Conservation (phyloP, 208 protist genomes). For the Wallacemonas sp. region DNA sequence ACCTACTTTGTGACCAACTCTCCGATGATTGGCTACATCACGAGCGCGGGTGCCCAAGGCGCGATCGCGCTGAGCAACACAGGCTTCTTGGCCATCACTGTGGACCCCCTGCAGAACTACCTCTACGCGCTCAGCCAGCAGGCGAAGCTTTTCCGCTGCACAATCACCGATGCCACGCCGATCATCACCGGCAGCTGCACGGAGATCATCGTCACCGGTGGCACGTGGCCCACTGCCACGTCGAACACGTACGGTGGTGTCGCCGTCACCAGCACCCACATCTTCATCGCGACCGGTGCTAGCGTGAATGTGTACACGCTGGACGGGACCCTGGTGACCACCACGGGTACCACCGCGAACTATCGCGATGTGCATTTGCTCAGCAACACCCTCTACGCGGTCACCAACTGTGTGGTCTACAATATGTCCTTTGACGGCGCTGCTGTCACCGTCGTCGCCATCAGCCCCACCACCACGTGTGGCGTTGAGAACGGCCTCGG, state of each 20-base stretch:
- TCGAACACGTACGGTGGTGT: conserved; percentile 15
- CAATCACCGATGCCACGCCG: conserved; percentile 1
- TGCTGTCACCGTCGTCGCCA: conserved; percentile 13
- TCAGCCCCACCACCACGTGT: conserved; percentile 2
- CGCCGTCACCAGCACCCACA: conserved; percentile 22
- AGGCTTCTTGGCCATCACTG: not conserved
- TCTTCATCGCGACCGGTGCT: conserved; percentile 26
- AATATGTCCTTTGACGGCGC: conserved; percentile 17
- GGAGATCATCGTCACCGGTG: not conserved
- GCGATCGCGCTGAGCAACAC: not conserved
- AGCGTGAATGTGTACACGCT: conserved; percentile 31
- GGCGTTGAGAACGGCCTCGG: conserved; percentile 30
- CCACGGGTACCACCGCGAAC: conserved; percentile 8
- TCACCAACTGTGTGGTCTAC: conserved; percentile 26
- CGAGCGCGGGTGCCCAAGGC: conserved; percentile 1
- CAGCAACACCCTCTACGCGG: conserved; percentile 20
- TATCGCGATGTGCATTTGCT: conserved; percentile 6
- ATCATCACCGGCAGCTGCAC: conserved; percentile 11
- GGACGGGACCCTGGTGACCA: conserved; percentile 4
- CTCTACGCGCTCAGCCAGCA: conserved; percentile 24
- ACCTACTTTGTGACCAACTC: conserved; percentile 17
- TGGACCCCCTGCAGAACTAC: not conserved
- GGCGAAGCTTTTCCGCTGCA: conserved; percentile 19
- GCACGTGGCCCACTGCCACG: not conserved
- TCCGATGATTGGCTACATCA: conserved; percentile 14